These are phyloP conservation scores for Heteromeles arbutifolia DNA, from an alignment of 306 rosid species.

Conservation along the genomic window DNA sequence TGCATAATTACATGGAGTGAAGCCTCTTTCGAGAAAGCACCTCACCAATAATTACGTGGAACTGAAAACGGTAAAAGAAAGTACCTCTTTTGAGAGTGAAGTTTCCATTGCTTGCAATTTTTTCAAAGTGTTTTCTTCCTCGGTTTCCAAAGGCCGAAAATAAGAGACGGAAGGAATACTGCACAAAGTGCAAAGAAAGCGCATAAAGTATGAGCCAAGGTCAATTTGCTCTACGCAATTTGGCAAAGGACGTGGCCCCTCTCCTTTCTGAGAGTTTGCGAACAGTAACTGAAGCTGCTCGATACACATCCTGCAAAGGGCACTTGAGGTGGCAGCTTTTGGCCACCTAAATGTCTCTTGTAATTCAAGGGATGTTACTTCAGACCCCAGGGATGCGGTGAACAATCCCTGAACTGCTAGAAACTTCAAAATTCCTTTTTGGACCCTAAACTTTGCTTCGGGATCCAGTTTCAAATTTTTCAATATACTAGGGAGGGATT, in stretches of 20 bases:
- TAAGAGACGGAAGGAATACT: constrained; percentile 88
- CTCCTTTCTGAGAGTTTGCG: constrained; percentile 80
- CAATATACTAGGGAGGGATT: constrained; percentile 69
- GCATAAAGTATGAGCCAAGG: constrained; percentile 84
- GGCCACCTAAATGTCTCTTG: constrained; percentile 93
- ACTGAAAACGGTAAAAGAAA: background rate
- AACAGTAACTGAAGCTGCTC: constrained; percentile 81
- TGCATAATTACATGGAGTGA: background rate
- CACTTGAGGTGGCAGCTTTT: constrained; percentile 67
- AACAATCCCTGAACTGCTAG: constrained; percentile 91
- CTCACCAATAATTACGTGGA: background rate
- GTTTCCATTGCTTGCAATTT: constrained; percentile 61
- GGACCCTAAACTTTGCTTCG: constrained; percentile 62
- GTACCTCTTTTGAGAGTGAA: constrained; percentile 62
- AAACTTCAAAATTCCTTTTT: constrained; percentile 80
- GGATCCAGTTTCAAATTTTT: constrained; percentile 63
- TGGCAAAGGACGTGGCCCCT: constrained; percentile 37
- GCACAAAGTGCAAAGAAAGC: constrained; percentile 68
- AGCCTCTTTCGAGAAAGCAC: background rate
- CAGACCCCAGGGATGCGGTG: constrained; percentile 84
- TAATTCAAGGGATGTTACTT: constrained; percentile 90
- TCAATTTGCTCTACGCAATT: constrained; percentile 59
- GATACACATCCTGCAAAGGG: constrained; percentile 83
- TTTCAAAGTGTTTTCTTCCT: constrained; percentile 62
- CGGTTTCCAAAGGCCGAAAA: constrained; percentile 57